phyloP scores from a whole-genome alignment of 1,284 basidiomycete species.

The Cutaneotrichosporon sp. region DNA sequence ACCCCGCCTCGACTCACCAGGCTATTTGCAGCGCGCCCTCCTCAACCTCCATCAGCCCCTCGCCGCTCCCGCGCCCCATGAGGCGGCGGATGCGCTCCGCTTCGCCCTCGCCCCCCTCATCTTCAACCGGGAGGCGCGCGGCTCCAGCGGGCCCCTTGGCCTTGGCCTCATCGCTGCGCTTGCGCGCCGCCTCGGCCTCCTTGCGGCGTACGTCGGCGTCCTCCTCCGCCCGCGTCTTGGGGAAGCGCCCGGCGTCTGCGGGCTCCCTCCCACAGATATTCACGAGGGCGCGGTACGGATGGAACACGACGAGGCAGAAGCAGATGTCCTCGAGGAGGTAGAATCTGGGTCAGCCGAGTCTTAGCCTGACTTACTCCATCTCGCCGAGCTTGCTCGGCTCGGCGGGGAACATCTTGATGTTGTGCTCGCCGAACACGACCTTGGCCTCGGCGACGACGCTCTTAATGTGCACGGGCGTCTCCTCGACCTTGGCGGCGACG shows the following conservation, averaged over 20 bases:
- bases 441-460: constrained; percentile 83
- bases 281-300: constrained; percentile 86
- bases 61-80: constrained; percentile 49
- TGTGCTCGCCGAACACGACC: constrained; percentile 70
- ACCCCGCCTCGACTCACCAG: constrained; percentile 49
- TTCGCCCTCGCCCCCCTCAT: constrained; percentile 36
- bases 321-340: constrained; percentile 95
- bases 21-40: constrained; percentile 57
- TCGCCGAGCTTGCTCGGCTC: constrained; percentile 93
- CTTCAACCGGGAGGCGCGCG: constrained; percentile 10
- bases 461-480: constrained; percentile 93
- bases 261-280: constrained; percentile 65
- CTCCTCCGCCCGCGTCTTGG: constrained; percentile 40
- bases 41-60: constrained; percentile 55
- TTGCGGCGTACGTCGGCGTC: constrained; percentile 42
- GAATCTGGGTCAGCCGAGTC: constrained; percentile 58
- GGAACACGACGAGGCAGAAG: constrained; percentile 90
- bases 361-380: constrained; percentile 65
- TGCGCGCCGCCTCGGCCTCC: constrained; percentile 34
- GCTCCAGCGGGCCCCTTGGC: constrained; percentile 6
- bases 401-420: constrained; percentile 72
- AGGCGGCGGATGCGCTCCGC: constrained; percentile 41
- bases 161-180: constrained; percentile 34
- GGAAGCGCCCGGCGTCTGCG: constrained; percentile 47
- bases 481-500: constrained; percentile 94